phyloP scores from a whole-genome alignment of 768 basidiomycete species.

The Crepidotus variabilis region DNA sequence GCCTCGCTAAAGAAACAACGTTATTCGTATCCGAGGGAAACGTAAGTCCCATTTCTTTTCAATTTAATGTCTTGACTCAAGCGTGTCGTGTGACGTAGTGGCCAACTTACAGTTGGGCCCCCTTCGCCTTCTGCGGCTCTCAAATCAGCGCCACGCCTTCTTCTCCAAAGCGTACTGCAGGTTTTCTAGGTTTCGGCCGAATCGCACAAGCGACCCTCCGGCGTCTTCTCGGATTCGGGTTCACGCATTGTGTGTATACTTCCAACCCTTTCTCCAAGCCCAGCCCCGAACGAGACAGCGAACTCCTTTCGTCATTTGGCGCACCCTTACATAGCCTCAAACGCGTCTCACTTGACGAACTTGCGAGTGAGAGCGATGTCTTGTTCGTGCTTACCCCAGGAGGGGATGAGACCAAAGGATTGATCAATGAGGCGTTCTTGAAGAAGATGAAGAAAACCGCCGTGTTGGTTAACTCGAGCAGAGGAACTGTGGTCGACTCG shows the following conservation, averaged over 20 bases:
- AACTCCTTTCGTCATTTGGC: conserved; percentile 24
- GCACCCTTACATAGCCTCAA: background rate
- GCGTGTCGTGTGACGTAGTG: conserved; percentile 52
- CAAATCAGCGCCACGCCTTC: conserved; percentile 58
- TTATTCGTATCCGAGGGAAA: conserved; percentile 65
- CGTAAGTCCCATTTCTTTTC: conserved; percentile 34
- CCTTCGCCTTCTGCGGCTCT: conserved; percentile 82
- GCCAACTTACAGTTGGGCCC: conserved; percentile 75
- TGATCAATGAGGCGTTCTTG: conserved; percentile 72
- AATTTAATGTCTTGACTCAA: background rate
- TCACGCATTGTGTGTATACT: conserved; percentile 69
- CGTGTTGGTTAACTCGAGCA: conserved; percentile 79
- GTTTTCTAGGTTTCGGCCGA: conserved; percentile 93
- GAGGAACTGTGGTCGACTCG: conserved; percentile 89
- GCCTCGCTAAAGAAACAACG: conserved; percentile 68
- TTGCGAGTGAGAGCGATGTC: conserved; percentile 80
- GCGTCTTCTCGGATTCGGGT: conserved; percentile 80
- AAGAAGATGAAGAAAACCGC: conserved; percentile 80
- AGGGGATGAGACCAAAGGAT: conserved; percentile 62
- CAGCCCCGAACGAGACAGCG: conserved; percentile 38
- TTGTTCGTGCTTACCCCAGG: conserved; percentile 83
- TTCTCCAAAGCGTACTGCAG: conserved; percentile 62
- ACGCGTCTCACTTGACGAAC: conserved; percentile 42
- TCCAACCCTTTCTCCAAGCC: conserved; percentile 50
- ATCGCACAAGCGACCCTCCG: conserved; percentile 83